A percentile compares a stretch with the other conserved stretches of the same genome.
Evolutionary conservation across 2,329 filamentous ascomycete species (phyloP).

Genomic region (Fusarium udum): DNA sequence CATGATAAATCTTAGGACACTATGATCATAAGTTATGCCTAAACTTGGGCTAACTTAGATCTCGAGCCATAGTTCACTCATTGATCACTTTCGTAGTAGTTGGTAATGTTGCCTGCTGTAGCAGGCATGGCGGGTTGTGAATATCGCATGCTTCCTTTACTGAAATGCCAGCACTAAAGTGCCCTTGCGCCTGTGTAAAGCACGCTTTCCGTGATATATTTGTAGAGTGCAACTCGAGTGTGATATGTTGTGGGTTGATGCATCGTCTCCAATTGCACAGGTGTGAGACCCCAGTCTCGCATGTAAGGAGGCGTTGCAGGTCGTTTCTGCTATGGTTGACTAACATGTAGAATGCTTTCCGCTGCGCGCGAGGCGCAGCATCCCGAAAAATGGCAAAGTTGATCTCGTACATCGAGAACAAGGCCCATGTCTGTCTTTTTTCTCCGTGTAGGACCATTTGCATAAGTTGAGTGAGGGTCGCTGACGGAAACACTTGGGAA

Average conservation of each 20-base stretch:
- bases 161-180: accelerated
- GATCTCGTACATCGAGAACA: accelerated
- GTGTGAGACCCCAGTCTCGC: accelerated
- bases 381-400: accelerated
- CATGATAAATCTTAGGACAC: not conserved
- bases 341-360: accelerated
- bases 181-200: accelerated
- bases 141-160: accelerated
- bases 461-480: accelerated
- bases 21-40: not conserved
- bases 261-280: accelerated
- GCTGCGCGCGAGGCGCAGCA: accelerated
- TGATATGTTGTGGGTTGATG: accelerated
- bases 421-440: accelerated
- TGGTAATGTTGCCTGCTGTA: not conserved
- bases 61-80: not conserved
- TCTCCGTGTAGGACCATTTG: accelerated
- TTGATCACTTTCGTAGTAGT: not conserved
- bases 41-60: not conserved
- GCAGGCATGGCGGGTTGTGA: accelerated
- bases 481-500: accelerated
- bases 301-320: accelerated
- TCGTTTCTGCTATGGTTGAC: accelerated
- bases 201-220: accelerated
- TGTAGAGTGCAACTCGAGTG: accelerated